Evolutionary conservation across 768 basidiomycete genomes (phyloP).

Genomic region (Rubroboletus pulcherrimus): DNA sequence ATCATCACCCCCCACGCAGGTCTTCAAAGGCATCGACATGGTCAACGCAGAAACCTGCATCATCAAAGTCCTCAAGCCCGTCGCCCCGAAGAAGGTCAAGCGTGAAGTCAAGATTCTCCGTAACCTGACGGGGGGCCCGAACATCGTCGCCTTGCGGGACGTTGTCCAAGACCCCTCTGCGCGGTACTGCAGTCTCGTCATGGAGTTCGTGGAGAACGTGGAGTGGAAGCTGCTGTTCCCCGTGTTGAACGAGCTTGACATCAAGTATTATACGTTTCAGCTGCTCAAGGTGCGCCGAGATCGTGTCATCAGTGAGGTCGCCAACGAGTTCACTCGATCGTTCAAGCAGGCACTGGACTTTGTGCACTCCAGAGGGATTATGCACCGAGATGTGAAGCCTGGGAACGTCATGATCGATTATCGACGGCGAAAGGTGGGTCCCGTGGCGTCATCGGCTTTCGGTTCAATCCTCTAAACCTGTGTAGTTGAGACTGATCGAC

Average conservation of each 20-base stretch:
- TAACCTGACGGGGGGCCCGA: conserved; percentile 68
- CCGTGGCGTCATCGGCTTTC: neutral
- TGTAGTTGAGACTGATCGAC: conserved; percentile 58
- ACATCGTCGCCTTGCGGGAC: conserved; percentile 62
- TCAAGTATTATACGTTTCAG: conserved; percentile 66
- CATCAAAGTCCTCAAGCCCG: conserved; percentile 73
- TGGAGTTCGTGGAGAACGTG: conserved; percentile 64
- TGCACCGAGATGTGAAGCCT: conserved; percentile 67
- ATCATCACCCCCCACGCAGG: conserved; percentile 30
- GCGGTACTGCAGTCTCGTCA: conserved; percentile 61
- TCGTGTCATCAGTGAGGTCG: neutral
- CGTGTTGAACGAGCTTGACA: conserved; percentile 57
- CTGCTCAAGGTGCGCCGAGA: conserved; percentile 45
- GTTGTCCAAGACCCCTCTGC: conserved; percentile 63
- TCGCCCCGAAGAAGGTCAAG: conserved; percentile 64
- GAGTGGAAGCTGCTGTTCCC: conserved; percentile 63
- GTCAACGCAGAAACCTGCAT: conserved; percentile 51
- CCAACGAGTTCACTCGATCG: neutral
- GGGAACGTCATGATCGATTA: conserved; percentile 77
- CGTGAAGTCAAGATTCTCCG: conserved; percentile 72
- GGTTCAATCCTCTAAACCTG: neutral
- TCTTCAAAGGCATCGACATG: conserved; percentile 59
- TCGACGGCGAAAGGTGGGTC: conserved; percentile 51
- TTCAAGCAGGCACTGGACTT: conserved; percentile 53
- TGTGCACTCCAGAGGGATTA: conserved; percentile 67